A percentile compares a stretch with the other conserved stretches of the same genome.
These are phyloP conservation scores for Puccinellia tenuiflora DNA, from an alignment of 176 grass and related monocot genomes.

Conservation along the genomic window DNA sequence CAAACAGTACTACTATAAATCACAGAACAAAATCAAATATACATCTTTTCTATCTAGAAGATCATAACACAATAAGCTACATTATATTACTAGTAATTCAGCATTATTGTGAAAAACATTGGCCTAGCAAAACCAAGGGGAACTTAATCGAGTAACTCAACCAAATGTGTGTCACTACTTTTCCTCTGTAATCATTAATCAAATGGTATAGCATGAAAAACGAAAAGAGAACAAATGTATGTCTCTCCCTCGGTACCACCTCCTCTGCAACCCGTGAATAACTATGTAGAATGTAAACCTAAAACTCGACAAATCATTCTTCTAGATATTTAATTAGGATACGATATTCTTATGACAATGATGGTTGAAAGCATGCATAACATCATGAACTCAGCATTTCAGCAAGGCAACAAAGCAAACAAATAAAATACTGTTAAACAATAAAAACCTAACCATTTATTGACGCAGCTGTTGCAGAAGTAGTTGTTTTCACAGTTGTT, in stretches of 20 bases:
- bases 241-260: not conserved
- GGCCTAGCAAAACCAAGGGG: not conserved
- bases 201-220: not conserved
- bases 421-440: not conserved
- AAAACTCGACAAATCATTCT: not conserved
- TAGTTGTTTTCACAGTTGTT: conserved; percentile 51
- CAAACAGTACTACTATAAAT: conserved; percentile 8
- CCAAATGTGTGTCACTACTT: not conserved
- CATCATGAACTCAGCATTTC: conserved; percentile 10
- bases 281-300: not conserved
- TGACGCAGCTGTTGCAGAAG: conserved; percentile 87
- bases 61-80: not conserved
- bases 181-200: not conserved
- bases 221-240: not conserved
- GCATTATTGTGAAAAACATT: not conserved
- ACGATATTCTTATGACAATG: not conserved
- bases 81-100: not conserved
- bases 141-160: not conserved
- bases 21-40: not conserved
- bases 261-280: not conserved
- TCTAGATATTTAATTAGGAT: not conserved
- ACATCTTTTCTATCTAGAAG: not conserved
- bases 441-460: conserved; percentile 50
- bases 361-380: not conserved
- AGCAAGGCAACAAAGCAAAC: not conserved